A percentile compares a stretch with the other conserved stretches of the same genome.
Conservation (phyloP, 2,329 filamentous ascomycete species). For the Pseudogymnoascus sp. region DNA sequence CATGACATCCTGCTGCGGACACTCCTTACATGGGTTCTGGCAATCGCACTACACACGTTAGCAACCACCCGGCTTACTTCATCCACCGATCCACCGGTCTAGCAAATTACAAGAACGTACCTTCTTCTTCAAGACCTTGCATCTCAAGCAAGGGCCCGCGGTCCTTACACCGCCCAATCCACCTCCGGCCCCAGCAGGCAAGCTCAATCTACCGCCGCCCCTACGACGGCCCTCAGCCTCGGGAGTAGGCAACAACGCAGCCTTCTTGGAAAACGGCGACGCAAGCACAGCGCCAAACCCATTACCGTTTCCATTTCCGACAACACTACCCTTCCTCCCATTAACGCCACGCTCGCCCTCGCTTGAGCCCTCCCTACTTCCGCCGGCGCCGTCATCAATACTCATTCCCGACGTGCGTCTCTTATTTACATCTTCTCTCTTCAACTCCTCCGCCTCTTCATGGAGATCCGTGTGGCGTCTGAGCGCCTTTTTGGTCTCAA, state of each 20-base stretch:
- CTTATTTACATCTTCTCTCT: neutral
- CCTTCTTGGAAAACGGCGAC: neutral
- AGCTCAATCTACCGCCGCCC: neutral
- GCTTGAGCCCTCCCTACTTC: neutral
- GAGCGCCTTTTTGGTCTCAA: neutral
- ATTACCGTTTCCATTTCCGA: neutral
- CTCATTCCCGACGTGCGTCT: neutral
- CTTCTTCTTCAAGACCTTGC: slow-evolving; percentile 7
- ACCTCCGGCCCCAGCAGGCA: neutral
- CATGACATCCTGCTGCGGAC: neutral
- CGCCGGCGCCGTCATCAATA: neutral
- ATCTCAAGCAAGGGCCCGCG: neutral
- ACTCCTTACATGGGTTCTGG: neutral
- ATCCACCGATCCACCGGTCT: neutral
- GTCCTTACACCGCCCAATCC: neutral
- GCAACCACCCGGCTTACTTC: neutral
- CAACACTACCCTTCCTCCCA: neutral
- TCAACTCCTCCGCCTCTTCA: neutral
- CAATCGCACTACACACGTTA: neutral
- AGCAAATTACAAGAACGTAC: neutral
- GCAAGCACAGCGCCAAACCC: neutral
- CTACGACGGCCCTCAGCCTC: neutral
- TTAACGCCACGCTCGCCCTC: neutral
- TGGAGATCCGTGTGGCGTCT: neutral
- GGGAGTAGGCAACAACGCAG: neutral